phyloP scores from a whole-genome alignment of 2,329 filamentous ascomycete genomes.

The Colletotrichum sidae region DNA sequence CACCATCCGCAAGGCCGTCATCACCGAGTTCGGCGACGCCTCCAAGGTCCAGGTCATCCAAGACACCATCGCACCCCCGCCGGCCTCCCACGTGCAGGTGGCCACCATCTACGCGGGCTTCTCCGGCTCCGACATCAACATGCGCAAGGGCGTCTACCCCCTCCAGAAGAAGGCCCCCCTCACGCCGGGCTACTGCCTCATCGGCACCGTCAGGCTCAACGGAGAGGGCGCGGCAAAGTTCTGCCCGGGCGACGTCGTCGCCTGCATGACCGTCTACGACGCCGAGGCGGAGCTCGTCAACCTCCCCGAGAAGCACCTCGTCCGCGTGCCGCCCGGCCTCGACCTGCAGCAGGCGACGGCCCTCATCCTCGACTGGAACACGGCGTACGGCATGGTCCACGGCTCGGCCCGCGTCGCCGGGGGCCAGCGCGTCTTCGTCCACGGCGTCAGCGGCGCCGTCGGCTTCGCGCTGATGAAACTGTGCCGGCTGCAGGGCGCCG shows the following conservation, averaged over 20 bases:
- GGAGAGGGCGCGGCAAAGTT: conserved; percentile 50
- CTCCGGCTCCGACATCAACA: conserved; percentile 60
- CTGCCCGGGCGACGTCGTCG: conserved; percentile 48
- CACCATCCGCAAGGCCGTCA: conserved; percentile 57
- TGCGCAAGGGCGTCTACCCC: conserved; percentile 61
- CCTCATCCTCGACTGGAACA: conserved; percentile 59
- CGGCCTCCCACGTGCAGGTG: conserved; percentile 57
- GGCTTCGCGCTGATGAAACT: conserved; percentile 56
- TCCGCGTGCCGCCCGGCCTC: conserved; percentile 54
- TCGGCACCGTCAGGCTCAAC: conserved; percentile 54
- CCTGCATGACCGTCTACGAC: conserved; percentile 53
- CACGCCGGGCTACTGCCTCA: conserved; percentile 61
- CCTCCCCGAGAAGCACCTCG: conserved; percentile 57
- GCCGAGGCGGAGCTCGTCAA: conserved; percentile 59
- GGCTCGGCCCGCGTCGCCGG: conserved; percentile 51
- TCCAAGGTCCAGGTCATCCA: conserved; percentile 50
- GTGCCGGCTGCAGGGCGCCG: conserved; percentile 55
- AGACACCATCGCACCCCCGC: conserved; percentile 51
- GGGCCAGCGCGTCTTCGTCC: conserved; percentile 61
- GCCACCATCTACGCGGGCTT: conserved; percentile 60
- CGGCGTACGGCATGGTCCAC: conserved; percentile 52
- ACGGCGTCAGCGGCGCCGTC: conserved; percentile 62
- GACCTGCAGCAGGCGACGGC: conserved; percentile 55
- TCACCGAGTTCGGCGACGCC: conserved; percentile 55
- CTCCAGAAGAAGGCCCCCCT: conserved; percentile 57